Conservation (phyloP, 1,284 basidiomycete genomes). For the Ustilago xerochloae region DNA sequence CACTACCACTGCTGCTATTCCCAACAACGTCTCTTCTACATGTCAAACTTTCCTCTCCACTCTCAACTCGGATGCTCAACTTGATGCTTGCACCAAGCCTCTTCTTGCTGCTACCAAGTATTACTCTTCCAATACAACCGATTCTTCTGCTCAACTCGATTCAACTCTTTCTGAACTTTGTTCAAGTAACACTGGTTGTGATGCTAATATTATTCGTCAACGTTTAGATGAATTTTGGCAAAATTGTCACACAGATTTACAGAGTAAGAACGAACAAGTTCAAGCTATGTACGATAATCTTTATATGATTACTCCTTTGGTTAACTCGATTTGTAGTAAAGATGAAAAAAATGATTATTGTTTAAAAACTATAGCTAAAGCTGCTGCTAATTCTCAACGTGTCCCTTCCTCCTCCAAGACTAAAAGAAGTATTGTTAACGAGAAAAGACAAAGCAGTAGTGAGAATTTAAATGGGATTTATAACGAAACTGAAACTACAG, state of each 20-base stretch:
- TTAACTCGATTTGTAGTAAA: slow-evolving; percentile 57
- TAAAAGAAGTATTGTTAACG: slow-evolving; percentile 12
- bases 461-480: slow-evolving; percentile 13
- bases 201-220: slow-evolving; percentile 46
- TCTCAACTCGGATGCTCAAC: slow-evolving; percentile 50
- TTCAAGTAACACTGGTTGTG: slow-evolving; percentile 44
- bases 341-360: slow-evolving; percentile 54
- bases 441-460: slow-evolving; percentile 8
- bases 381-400: slow-evolving; percentile 23
- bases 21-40: slow-evolving; percentile 31
- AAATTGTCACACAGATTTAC: slow-evolving; percentile 50
- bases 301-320: slow-evolving; percentile 61
- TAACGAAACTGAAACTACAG: slow-evolving; percentile 24
- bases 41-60: slow-evolving; percentile 49
- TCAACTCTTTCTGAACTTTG: slow-evolving; percentile 52
- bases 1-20: slow-evolving; percentile 38
- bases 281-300: slow-evolving; percentile 59
- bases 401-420: slow-evolving; percentile 3
- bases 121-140: slow-evolving; percentile 50
- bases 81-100: slow-evolving; percentile 54
- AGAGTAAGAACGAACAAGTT: slow-evolving; percentile 37
- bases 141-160: slow-evolving; percentile 38
- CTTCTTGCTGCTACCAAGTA: slow-evolving; percentile 48
- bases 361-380: slow-evolving; percentile 50
- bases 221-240: slow-evolving; percentile 54